A percentile compares a stretch with the other conserved stretches of the same genome.
phyloP scores from a whole-genome alignment of 2,329 filamentous ascomycete species.

The Cladosporium sp. region DNA sequence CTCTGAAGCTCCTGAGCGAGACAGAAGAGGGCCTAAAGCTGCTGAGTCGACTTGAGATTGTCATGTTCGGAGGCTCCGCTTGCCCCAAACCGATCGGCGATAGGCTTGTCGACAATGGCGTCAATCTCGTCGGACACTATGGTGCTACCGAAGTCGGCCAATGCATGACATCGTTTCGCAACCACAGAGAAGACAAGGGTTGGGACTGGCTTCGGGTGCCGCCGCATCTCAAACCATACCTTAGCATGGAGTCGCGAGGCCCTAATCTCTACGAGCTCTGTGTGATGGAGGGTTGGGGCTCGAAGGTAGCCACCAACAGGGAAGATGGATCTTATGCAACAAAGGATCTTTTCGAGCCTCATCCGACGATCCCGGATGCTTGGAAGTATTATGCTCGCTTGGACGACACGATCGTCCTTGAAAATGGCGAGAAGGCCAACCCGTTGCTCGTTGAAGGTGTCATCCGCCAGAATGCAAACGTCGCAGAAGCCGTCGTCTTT shows the following conservation, averaged over 20 bases:
- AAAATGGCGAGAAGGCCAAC: slow-evolving; percentile 49
- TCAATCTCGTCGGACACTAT: slow-evolving; percentile 32
- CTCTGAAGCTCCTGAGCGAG: slow-evolving; percentile 60
- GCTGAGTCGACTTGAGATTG: slow-evolving; percentile 25
- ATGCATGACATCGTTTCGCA: slow-evolving; percentile 56
- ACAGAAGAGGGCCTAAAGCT: slow-evolving; percentile 45
- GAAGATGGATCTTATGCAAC: slow-evolving; percentile 49
- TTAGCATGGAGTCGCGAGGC: too few species aligned
- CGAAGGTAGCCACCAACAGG: slow-evolving; percentile 30
- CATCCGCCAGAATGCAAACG: slow-evolving; percentile 48
- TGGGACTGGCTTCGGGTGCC: slow-evolving; percentile 55
- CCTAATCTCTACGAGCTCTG: too few species aligned
- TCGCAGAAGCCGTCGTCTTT: slow-evolving; percentile 56
- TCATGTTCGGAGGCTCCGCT: slow-evolving; percentile 29
- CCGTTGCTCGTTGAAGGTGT: slow-evolving; percentile 50
- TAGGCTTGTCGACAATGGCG: slow-evolving; percentile 26
- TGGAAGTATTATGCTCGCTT: slow-evolving; percentile 46
- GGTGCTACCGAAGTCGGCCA: slow-evolving; percentile 57
- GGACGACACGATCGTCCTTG: slow-evolving; percentile 45
- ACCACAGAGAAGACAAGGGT: slow-evolving; percentile 51
- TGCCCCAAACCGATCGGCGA: slow-evolving; percentile 33
- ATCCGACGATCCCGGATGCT: slow-evolving; percentile 38
- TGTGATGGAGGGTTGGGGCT: too few species aligned
- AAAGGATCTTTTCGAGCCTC: slow-evolving; percentile 43
- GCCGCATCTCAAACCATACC: slow-evolving; percentile 24